Evolutionary conservation across 257 asterid genomes (phyloP), one percentile per base, ranked within the genome.

Genomic region (Nicotiana knightiana): DNA sequence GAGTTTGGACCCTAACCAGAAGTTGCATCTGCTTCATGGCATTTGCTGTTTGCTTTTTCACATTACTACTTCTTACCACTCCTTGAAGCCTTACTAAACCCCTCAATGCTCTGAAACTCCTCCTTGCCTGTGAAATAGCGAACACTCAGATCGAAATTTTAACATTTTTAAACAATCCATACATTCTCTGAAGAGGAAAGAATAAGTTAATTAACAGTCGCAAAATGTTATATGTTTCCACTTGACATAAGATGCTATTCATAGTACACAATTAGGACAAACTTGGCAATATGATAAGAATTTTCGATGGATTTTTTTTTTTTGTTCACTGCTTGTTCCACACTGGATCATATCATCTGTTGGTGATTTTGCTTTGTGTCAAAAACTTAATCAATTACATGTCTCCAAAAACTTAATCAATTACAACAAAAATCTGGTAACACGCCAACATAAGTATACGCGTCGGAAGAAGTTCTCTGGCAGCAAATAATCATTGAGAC

Each of bases 1-100:
- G 99, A 43, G 92, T 93, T 83, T 96, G 98, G 77, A 96, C 88
- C 63, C 97, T 79, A 39, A 96, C 97, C 26, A 94, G 84, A 30
- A 96, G 95, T 90, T 96, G 99, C 99, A 96, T 92, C 54, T 93
- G 96, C 83, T 96, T 96, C 98, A 96, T 89, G 61, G 99, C 97
- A 48, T 89, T 93, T 77, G 86, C 81, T 3, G 99, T 94, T 84
- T 94, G 99, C 58, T 96, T 89, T 82, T 89, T 89, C 9, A 92
- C 97, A 15, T 89, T 94, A 58, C 92, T 90, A 64, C 99, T 91
- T 82, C 92, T 90, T 51, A 96, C 89, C 81, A 96, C 93, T 82
- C 93, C 97, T 90, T 94, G 99, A 84, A 96, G 99, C 91, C 99
- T 93, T 86, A 94, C 93, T 77, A 96, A 85, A 61, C 98, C 98